Evolutionary conservation across 2,329 filamentous ascomycete species (phyloP).

Genomic region (Aaosphaeria pasadenensis): DNA sequence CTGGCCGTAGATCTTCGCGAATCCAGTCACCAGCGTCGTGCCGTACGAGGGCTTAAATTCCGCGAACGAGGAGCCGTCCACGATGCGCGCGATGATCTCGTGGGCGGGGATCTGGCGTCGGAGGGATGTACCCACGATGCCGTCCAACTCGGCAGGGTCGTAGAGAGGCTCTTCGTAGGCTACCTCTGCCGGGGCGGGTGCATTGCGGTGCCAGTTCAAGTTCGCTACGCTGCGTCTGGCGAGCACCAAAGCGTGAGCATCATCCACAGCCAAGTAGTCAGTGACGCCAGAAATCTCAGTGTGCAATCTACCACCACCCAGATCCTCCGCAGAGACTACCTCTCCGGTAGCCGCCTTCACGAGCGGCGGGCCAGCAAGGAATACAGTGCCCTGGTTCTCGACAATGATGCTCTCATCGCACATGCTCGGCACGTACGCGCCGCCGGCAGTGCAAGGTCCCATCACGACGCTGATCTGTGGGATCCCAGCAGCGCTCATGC

Average conservation of each 20-base stretch:
- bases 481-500: slow-evolving; percentile 85
- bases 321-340: slow-evolving; percentile 82
- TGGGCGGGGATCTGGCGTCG: slow-evolving; percentile 81
- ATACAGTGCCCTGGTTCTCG: slow-evolving; percentile 93
- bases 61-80: slow-evolving; percentile 84
- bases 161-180: slow-evolving; percentile 74
- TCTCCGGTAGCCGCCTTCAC: slow-evolving; percentile 97
- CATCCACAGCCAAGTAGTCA: slow-evolving; percentile 91
- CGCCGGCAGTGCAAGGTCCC: slow-evolving; percentile 94
- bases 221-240: slow-evolving; percentile 82
- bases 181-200: slow-evolving; percentile 32
- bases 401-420: slow-evolving; percentile 97
- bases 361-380: slow-evolving; percentile 87
- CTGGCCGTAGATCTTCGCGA: slow-evolving; percentile 85
- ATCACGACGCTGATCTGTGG: slow-evolving; percentile 95
- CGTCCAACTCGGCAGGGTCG: slow-evolving; percentile 73
- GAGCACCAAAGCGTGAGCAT: slow-evolving; percentile 85
- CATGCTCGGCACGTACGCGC: slow-evolving; percentile 96
- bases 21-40: slow-evolving; percentile 81
- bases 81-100: slow-evolving; percentile 88
- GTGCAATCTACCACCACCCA: slow-evolving; percentile 88
- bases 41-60: slow-evolving; percentile 96
- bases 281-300: slow-evolving; percentile 89
- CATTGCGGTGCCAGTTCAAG: slow-evolving; percentile 73
- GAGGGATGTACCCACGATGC: slow-evolving; percentile 87